Conservation (phyloP, 345 rosid genomes). For the Xanthoceras sorbifolium region DNA sequence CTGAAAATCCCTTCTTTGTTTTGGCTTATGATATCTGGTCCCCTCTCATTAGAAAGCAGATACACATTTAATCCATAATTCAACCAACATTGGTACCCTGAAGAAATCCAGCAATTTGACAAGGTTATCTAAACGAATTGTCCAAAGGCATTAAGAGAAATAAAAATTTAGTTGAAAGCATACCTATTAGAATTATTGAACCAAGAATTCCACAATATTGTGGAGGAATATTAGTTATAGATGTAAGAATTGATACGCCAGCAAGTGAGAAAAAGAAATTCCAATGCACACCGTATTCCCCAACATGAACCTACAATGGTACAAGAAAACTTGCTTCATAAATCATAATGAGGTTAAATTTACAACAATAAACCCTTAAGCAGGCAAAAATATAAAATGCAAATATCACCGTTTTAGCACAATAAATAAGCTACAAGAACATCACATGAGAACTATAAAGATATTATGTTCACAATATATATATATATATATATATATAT, state of each 20-base stretch:
- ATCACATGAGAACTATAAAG: background rate
- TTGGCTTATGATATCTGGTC: slow-evolving; percentile 67
- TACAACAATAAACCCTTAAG: background rate
- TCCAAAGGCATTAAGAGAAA: slow-evolving; percentile 2
- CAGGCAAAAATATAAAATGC: background rate
- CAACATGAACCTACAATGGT: slow-evolving; percentile 61
- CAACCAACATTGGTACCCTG: slow-evolving; percentile 82
- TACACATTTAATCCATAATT: slow-evolving; percentile 63
- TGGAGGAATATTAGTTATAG: slow-evolving; percentile 57
- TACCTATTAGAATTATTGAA: slow-evolving; percentile 63
- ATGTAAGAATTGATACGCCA: slow-evolving; percentile 69
- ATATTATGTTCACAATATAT: background rate
- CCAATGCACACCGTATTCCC: slow-evolving; percentile 94
- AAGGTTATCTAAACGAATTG: slow-evolving; percentile 15
- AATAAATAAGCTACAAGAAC: background rate
- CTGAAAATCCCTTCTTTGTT: slow-evolving; percentile 91
- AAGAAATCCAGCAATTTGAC: slow-evolving; percentile 21
- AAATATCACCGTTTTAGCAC: background rate
- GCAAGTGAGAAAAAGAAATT: slow-evolving; percentile 96
- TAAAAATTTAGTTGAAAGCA: slow-evolving; percentile 8
- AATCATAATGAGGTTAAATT: slow-evolving; percentile 13
- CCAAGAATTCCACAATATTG: slow-evolving; percentile 77
- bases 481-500: too few relatives aligned
- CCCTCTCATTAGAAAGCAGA: slow-evolving; percentile 74
- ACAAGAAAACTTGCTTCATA: background rate